Evolutionary conservation across 75 land plant species (phyloP).

Genomic region (Chamaecyparis obtusa): DNA sequence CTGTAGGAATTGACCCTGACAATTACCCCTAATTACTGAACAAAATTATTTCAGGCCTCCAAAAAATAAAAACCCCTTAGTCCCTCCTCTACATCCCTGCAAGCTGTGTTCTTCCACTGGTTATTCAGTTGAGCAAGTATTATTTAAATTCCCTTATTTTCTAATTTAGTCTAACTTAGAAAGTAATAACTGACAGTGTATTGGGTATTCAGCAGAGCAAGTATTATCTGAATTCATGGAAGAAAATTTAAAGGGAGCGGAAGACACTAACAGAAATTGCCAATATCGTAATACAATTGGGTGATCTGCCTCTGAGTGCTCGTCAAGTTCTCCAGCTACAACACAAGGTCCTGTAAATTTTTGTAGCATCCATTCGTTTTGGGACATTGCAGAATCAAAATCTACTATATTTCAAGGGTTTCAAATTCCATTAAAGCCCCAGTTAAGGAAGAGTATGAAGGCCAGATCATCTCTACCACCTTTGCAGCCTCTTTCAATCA

Average conservation of each 20-base stretch:
- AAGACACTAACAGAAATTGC: background rate
- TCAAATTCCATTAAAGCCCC: constrained; percentile 17
- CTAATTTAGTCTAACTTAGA: background rate
- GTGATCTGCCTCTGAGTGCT: constrained; percentile 24
- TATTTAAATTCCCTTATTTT: too few species aligned
- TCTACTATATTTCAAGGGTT: background rate
- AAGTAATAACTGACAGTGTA: background rate
- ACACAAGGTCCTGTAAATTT: constrained; percentile 9
- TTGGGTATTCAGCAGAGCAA: background rate
- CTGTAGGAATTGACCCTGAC: background rate
- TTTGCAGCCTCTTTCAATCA: constrained; percentile 23
- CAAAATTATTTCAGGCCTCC: background rate
- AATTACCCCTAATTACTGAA: background rate
- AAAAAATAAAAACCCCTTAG: background rate
- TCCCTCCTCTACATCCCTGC: background rate
- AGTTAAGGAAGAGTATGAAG: constrained; percentile 4
- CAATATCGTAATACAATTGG: constrained; percentile 14
- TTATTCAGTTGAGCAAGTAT: background rate
- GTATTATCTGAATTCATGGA: background rate
- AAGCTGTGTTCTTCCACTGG: background rate
- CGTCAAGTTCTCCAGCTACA: constrained; percentile 23
- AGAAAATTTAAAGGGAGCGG: constrained; percentile 7
- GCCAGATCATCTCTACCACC: constrained; percentile 17
- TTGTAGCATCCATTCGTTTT: background rate
- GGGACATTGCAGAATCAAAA: background rate